Conservation (phyloP, 768 basidiomycete genomes). For the Trametes sanguinea region DNA sequence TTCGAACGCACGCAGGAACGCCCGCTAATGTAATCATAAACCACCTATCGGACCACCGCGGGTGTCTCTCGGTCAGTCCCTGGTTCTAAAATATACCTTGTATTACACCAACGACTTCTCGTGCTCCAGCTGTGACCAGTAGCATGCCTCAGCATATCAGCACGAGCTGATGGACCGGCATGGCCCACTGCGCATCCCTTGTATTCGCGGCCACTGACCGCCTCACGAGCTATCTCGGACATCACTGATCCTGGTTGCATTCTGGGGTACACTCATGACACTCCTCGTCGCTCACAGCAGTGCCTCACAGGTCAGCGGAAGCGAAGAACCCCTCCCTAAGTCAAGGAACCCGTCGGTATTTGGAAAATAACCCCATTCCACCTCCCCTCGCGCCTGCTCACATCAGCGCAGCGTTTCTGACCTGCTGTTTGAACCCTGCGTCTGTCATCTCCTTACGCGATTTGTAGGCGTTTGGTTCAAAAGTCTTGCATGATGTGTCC, state of each 20-base stretch:
- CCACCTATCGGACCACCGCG: constrained; percentile 3
- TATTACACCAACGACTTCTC: background rate
- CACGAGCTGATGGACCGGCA: constrained; percentile 16
- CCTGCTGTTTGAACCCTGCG: constrained; percentile 7
- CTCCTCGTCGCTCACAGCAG: constrained; percentile 10
- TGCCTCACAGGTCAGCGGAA: constrained; percentile 9
- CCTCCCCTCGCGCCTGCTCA: background rate
- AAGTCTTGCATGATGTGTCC: background rate
- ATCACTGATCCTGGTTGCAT: constrained; percentile 13
- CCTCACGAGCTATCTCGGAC: constrained; percentile 6
- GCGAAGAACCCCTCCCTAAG: constrained; percentile 3
- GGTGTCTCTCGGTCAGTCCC: constrained; percentile 1
- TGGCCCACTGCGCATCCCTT: background rate
- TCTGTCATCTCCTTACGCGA: background rate
- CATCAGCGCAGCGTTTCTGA: background rate
- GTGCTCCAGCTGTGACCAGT: background rate
- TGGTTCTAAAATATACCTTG: background rate
- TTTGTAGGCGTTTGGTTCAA: background rate
- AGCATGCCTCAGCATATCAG: constrained; percentile 7
- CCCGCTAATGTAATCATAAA: background rate
- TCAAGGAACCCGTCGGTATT: constrained; percentile 4
- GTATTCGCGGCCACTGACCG: background rate
- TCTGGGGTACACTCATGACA: background rate
- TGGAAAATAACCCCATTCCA: background rate
- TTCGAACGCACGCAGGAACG: background rate